Evolutionary conservation across 2,329 filamentous ascomycete species (phyloP), one percentile per base, ranked within the genome.

Genomic region (Phyllosticta citriasiana): DNA sequence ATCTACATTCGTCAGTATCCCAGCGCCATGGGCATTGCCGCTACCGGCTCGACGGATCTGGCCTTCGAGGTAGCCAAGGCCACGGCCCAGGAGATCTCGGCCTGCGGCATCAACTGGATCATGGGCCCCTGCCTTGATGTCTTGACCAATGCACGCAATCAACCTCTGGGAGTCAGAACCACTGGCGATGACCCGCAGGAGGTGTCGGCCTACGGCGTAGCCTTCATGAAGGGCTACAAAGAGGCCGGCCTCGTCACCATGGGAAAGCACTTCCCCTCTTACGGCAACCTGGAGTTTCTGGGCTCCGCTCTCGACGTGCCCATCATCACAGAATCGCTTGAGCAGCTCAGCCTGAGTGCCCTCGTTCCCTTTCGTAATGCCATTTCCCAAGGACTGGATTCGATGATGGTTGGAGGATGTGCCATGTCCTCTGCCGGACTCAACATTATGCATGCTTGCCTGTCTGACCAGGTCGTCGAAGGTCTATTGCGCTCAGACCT

Each of bases 1-100:
- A 90, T 94, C 69, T 94, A 92, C 72, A 93, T 97, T 67, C 91
- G 91, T 66, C 94, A 97, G 72, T 99, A 96, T 67, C 94, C 94
- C 8, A 96, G 92, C 70, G 89, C 93, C 64, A 97, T 99, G 93
- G 93, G 92, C 12, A 82, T 97, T 63, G 91, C 93, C n/a, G 94
- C 94, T 24, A 91, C 92, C 4, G 91, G 92, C 25, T 92, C 88
- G 10, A 87, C 86, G 40, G 85, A 94, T 10, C 79, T 97, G 60
- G 90, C 93, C 5, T 96, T 93, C 71, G 88, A 93, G 67, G 86
- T 97, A 60, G 93, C 91, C 61, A 92, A 93, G 74, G 92, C 94
- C 16, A 97, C 93, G 0, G 94, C 91, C 3, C 89, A 93, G 67
- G 94, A 97, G 74, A 84, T 97, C 27, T 87, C 89, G 55, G 91